Conservation (phyloP, 805 yeast species). For the baker's yeast (Saccharomyces cerevisiae) region DNA sequence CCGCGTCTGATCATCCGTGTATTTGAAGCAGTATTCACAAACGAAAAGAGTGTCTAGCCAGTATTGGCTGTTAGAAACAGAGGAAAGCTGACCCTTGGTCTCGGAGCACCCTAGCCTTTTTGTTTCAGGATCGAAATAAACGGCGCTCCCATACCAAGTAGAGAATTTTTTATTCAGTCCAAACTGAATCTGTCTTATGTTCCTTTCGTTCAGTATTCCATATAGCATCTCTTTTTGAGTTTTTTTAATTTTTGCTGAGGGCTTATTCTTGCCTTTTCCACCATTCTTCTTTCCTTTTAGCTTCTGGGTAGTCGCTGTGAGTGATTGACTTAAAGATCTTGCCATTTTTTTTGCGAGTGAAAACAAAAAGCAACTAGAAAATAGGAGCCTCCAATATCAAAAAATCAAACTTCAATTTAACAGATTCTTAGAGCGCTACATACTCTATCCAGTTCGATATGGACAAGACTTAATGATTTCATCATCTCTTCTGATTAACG, state of each 20-base stretch:
- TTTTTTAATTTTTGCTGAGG: constrained; percentile 5
- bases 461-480: not conserved
- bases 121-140: constrained; percentile 52
- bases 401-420: not conserved
- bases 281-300: not conserved
- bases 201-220: constrained; percentile 54
- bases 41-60: constrained; percentile 62
- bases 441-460: not conserved
- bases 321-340: not conserved
- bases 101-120: constrained; percentile 38
- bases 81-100: constrained; percentile 8
- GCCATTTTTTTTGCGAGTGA: not conserved
- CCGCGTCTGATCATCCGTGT: constrained; percentile 42
- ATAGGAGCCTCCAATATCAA: not conserved
- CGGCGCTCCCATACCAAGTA: constrained; percentile 87
- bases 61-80: constrained; percentile 5
- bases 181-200: constrained; percentile 56
- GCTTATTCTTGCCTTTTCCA: not conserved
- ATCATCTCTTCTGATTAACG: not conserved
- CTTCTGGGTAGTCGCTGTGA: not conserved
- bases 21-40: constrained; percentile 81
- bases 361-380: not conserved
- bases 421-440: not conserved
- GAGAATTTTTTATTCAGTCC: constrained; percentile 55
- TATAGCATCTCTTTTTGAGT: constrained; percentile 37